Evolutionary conservation across 1,284 basidiomycete species (phyloP).

Genomic region (Pisolithus thermaeus): DNA sequence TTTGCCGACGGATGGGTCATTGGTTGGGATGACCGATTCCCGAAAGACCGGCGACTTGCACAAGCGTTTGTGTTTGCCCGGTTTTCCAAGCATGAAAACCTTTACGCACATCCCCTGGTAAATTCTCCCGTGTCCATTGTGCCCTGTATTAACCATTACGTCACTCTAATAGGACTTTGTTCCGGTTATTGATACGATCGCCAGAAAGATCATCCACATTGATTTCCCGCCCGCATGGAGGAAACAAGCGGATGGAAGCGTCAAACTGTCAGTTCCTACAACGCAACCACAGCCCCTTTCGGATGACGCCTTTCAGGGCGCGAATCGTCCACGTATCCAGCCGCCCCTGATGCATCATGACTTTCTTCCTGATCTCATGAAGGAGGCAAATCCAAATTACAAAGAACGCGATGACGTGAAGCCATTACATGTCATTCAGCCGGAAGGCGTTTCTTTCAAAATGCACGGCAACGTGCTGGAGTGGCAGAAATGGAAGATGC

Average conservation of each 20-base stretch:
- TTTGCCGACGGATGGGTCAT: slow-evolving; percentile 79
- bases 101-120: slow-evolving; percentile 78
- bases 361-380: slow-evolving; percentile 75
- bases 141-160: slow-evolving; percentile 8
- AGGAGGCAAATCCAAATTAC: slow-evolving; percentile 50
- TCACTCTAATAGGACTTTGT: slow-evolving; percentile 60
- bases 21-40: slow-evolving; percentile 82
- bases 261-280: slow-evolving; percentile 38
- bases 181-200: slow-evolving; percentile 68
- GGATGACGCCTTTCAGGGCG: slow-evolving; percentile 40
- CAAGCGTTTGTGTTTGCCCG: slow-evolving; percentile 77
- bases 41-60: slow-evolving; percentile 58
- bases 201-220: slow-evolving; percentile 71
- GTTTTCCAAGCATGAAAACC: slow-evolving; percentile 68
- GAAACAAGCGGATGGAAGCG: slow-evolving; percentile 35
- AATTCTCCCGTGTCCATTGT: not conserved
- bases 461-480: slow-evolving; percentile 76
- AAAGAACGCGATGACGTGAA: slow-evolving; percentile 70
- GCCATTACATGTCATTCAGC: slow-evolving; percentile 82
- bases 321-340: slow-evolving; percentile 65
- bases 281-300: slow-evolving; percentile 49
- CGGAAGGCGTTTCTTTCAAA: slow-evolving; percentile 88
- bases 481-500: slow-evolving; percentile 97
- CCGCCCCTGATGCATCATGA: slow-evolving; percentile 62
- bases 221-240: slow-evolving; percentile 72